Percentiles rank a stretch among this genome's conserved stretches.
These are phyloP conservation scores for Ustilago xerochloae DNA, from an alignment of 1,284 basidiomycete species.

Conservation along the genomic window DNA sequence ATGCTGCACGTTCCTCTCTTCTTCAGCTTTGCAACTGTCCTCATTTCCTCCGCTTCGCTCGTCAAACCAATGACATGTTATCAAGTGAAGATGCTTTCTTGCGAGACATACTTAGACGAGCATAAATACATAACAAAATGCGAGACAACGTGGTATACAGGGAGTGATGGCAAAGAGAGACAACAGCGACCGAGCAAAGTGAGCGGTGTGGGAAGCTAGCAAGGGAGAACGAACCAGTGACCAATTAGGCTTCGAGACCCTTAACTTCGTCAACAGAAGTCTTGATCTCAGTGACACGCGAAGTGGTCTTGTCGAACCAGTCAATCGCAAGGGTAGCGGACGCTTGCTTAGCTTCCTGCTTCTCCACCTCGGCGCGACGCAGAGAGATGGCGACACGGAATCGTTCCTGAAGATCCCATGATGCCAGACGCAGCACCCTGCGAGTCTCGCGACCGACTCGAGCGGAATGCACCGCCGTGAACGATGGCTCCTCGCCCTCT, in stretches of 20 bases:
- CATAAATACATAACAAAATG: not conserved
- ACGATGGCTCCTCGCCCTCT: constrained; percentile 67
- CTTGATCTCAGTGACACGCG: constrained; percentile 22
- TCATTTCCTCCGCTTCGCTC: no score
- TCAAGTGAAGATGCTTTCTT: no score
- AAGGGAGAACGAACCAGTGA: no score
- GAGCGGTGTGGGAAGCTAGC: not conserved
- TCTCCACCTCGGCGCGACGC: constrained; percentile 72
- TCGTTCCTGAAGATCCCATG: constrained; percentile 87
- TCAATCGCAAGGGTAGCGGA: constrained; percentile 50
- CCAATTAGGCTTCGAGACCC: constrained; percentile 21
- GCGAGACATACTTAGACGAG: constrained; percentile 1
- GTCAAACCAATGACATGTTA: no score
- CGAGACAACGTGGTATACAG: not conserved
- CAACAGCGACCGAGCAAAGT: not conserved
- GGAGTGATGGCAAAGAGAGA: not conserved
- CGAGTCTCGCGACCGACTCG: constrained; percentile 87
- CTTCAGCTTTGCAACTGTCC: no score
- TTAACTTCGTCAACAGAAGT: constrained; percentile 34
- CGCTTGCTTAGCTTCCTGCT: constrained; percentile 60
- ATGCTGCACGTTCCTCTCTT: no score
- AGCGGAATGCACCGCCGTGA: constrained; percentile 77
- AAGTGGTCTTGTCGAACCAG: constrained; percentile 55
- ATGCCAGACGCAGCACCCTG: constrained; percentile 91
- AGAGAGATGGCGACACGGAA: constrained; percentile 84